Conservation (phyloP, 495 filamentous ascomycete species). For the Bacidia gigantensis region DNA sequence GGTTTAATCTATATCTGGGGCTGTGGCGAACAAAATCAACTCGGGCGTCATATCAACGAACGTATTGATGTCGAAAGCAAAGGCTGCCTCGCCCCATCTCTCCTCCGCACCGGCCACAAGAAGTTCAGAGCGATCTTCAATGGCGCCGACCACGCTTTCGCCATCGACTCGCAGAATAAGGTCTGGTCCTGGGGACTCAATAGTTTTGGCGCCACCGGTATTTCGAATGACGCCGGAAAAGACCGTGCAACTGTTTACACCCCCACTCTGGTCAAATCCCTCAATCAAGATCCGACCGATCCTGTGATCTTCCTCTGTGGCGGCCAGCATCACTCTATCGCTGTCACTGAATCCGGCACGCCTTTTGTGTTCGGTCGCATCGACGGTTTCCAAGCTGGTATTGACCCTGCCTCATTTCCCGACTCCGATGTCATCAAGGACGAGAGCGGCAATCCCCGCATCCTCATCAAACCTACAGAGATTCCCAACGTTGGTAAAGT, state of each 20-base stretch:
- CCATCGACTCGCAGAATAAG: constrained; percentile 53
- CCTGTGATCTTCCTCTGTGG: constrained; percentile 36
- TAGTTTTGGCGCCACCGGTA: constrained; percentile 69
- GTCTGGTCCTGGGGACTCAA: constrained; percentile 83
- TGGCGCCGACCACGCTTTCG: constrained; percentile 51
- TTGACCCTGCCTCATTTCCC: constrained; percentile 34
- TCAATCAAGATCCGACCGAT: constrained; percentile 30
- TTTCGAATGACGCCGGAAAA: constrained; percentile 50
- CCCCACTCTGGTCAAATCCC: constrained; percentile 45
- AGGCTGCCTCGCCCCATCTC: constrained; percentile 23
- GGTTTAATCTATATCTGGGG: constrained; percentile 51
- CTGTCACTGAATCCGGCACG: constrained; percentile 36
- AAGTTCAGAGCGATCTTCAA: constrained; percentile 39
- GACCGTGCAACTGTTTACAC: constrained; percentile 43
- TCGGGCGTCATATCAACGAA: constrained; percentile 46
- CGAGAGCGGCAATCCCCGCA: constrained; percentile 31
- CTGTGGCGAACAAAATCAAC: constrained; percentile 47
- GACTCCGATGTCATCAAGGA: constrained; percentile 38
- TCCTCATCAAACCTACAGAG: constrained; percentile 39
- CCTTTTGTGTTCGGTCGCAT: constrained; percentile 47
- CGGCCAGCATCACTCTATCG: constrained; percentile 46
- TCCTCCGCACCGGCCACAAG: constrained; percentile 23
- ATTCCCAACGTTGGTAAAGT: constrained; percentile 34
- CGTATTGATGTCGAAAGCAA: constrained; percentile 27
- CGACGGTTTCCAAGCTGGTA: constrained; percentile 44